Conservation (phyloP, 495 filamentous ascomycete genomes). For the Cudoniella acicularis region DNA sequence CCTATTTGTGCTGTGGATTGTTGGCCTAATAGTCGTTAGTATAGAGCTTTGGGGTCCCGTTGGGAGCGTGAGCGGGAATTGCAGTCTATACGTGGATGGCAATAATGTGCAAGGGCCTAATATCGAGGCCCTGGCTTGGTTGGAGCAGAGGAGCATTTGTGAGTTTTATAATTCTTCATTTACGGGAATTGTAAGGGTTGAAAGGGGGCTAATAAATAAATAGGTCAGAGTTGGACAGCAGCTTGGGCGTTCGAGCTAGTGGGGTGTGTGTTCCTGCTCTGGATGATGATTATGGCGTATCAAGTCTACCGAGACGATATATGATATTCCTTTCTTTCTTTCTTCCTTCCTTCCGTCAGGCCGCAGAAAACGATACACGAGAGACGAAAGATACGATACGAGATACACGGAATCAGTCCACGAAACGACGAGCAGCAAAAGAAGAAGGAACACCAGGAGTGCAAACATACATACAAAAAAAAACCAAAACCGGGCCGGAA, state of each 20-base stretch:
- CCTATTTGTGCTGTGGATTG: constrained; percentile 87
- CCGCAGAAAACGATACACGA: too few relatives aligned
- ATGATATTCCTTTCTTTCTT: not conserved
- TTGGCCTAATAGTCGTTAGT: constrained; percentile 83
- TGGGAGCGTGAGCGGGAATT: constrained; percentile 74
- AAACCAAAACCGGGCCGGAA: too few relatives aligned
- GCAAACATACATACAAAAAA: not conserved
- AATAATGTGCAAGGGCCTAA: constrained; percentile 55
- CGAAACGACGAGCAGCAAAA: too few relatives aligned
- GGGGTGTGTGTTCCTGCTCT: constrained; percentile 80
- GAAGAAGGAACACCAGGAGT: not conserved
- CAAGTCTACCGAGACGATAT: constrained; percentile 70
- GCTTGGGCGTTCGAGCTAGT: constrained; percentile 69
- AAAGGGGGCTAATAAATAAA: not conserved
- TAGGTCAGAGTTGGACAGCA: constrained; percentile 56
- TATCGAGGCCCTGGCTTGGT: constrained; percentile 72
- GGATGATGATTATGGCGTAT: constrained; percentile 92
- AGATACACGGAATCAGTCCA: not conserved
- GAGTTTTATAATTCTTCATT: constrained; percentile 35
- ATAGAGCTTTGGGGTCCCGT: constrained; percentile 84
- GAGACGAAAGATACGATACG: not conserved
- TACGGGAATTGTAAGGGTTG: not conserved
- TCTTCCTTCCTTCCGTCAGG: too few relatives aligned
- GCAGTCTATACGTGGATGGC: constrained; percentile 66
- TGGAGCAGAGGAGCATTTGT: constrained; percentile 87